Evolutionary conservation across 2,329 filamentous ascomycete species (phyloP), one percentile per base, ranked within the genome.

Genomic region (Sclerotinia glacialis): DNA sequence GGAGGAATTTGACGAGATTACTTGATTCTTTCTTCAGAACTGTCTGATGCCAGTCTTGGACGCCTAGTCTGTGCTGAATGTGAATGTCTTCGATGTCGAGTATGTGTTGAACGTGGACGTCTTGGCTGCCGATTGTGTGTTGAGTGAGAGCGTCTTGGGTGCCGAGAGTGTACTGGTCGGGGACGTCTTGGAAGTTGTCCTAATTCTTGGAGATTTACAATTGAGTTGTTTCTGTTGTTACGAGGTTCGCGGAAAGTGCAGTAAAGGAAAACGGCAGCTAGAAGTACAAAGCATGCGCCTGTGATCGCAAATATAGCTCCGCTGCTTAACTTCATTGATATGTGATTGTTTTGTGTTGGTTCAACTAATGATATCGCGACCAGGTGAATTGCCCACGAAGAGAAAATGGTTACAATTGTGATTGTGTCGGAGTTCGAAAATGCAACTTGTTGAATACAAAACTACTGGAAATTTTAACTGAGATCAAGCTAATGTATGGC

Each of bases 221-320:
- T 60, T 2, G 28, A 49, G 7, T 26, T 49, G 14, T 37, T 18
- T 8, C 31, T 49, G 28, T 8, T 37, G 14, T n/a, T 37, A 37
- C 46, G 46, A 26, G 28, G 58, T 37, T 44, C n/a, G 2, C 31
- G 46, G 14, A 60, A 26, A 21, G 44, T 37, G 14, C n/a, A 49
- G 44, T 47, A 47, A 37, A 49, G 28, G 21, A 60, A 8, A 26
- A 37, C n/a, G 18, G 44, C 58, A 34, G 28, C 28, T 40, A 60
- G 4, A 26, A 60, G 18, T 40, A 60, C 34, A 37, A 60, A 60
- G n/a, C 44, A 60, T 49, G 31, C 44, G 14, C 58, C 58, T 40
- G 58, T 60, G 44, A 49, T 49, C 26, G 44, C 58, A 21, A 26
- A 49, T 26, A 37, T 11, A 40, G 18, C 37, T 11, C 9, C 28